Conservation (phyloP, 2,329 filamentous ascomycete genomes). For the Stachybotrys chartarum region DNA sequence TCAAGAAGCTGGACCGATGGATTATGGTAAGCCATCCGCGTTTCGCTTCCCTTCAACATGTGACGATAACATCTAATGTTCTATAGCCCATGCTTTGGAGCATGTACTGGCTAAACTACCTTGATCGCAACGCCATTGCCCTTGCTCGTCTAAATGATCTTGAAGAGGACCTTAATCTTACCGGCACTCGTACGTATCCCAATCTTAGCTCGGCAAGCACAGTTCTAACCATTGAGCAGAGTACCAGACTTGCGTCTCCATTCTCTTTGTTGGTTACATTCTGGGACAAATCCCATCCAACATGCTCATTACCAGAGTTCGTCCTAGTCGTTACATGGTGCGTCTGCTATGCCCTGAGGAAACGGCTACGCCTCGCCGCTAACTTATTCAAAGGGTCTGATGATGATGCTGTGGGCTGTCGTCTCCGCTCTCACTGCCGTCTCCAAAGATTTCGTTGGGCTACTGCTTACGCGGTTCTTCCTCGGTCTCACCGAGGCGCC, state of each 20-base stretch:
- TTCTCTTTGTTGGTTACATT: constrained; percentile 37
- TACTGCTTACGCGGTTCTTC: constrained; percentile 41
- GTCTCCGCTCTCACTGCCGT: constrained; percentile 39
- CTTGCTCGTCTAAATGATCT: constrained; percentile 28
- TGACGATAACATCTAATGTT: not conserved
- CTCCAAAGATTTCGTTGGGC: constrained; percentile 38
- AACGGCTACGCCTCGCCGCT: not conserved
- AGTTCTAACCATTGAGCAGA: constrained; percentile 7
- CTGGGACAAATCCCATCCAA: constrained; percentile 33
- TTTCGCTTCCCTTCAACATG: not conserved
- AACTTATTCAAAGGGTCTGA: constrained; percentile 17
- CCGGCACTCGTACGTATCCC: constrained; percentile 4
- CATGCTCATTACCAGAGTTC: constrained; percentile 35
- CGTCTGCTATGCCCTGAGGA: constrained; percentile 5
- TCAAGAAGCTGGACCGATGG: constrained; percentile 29
- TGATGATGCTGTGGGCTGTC: constrained; percentile 41
- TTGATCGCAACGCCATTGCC: constrained; percentile 40
- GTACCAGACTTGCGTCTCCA: constrained; percentile 21
- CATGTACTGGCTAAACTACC: constrained; percentile 37
- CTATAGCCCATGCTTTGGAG: constrained; percentile 25
- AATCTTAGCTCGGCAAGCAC: not conserved
- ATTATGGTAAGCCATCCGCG: constrained; percentile 22
- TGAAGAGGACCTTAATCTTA: constrained; percentile 18
- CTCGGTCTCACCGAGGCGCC: constrained; percentile 33
- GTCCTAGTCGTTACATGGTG: constrained; percentile 33